These are phyloP conservation scores for Hypoxylon lenormandii DNA, from an alignment of 495 filamentous ascomycete genomes.

Conservation along the genomic window DNA sequence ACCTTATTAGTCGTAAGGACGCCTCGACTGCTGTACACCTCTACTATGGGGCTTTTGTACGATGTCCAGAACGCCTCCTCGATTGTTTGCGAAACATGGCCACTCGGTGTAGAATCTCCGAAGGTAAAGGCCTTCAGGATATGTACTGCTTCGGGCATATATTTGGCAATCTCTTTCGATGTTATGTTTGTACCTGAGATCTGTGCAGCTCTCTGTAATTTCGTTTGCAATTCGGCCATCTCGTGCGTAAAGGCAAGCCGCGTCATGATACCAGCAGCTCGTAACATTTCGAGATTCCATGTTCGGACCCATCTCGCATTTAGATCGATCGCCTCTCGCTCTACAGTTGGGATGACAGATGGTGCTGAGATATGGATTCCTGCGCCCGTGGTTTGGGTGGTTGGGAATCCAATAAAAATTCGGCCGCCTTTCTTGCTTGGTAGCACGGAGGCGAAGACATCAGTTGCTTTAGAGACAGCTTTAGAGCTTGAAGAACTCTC, in stretches of 20 bases:
- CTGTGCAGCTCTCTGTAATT: conserved; percentile 61
- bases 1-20: conserved; percentile 81
- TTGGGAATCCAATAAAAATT: conserved; percentile 98
- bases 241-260: conserved; percentile 87
- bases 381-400: conserved; percentile 92
- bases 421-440: conserved; percentile 84
- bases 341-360: conserved; percentile 97
- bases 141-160: conserved; percentile 82
- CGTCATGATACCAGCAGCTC: conserved; percentile 88
- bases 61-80: conserved; percentile 96
- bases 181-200: conserved; percentile 57
- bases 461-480: conserved; percentile 67
- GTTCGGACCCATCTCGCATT: conserved; percentile 92
- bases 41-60: conserved; percentile 80
- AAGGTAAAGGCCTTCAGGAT: conserved; percentile 85
- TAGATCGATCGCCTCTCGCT: conserved; percentile 94
- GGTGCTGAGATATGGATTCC: conserved; percentile 98
- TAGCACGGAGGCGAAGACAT: conserved; percentile 89
- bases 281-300: conserved; percentile 97
- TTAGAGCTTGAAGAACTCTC: conserved; percentile 59
- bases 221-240: conserved; percentile 77
- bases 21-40: conserved; percentile 86
- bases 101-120: conserved; percentile 86
- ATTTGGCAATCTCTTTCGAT: conserved; percentile 67
- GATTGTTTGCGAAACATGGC: conserved; percentile 80